Base-by-base conservation (phyloP, 148 eudicot genomes). In the Silene conica region DNA sequence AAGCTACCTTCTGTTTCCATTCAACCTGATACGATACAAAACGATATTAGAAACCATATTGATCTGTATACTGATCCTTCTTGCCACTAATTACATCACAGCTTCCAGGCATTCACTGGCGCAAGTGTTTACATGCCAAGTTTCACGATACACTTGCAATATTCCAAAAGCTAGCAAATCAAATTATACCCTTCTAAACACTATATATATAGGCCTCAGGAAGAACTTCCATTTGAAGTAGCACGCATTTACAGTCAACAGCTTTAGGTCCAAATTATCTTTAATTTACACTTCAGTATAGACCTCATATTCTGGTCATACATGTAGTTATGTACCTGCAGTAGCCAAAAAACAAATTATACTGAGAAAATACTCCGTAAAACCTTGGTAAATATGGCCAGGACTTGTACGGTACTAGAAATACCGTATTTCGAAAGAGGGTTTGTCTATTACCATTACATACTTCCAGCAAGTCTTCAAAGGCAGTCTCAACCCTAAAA, bases 301-400 rank as follows among this genome's bases (percentile, higher is more conserved):
- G 63, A 45, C 62, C 75, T 65, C 21, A 54, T 67, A 50, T 64
- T 56, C 57, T 50, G 14, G 67, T 25, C 66, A 38, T 38, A 38
- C 9, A 38, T 6, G 43, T 38, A 38, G 43, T 18, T 74, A 70
- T 74, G 56, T 80, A 80, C 82, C 82, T 80, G 76, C 76, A 59
- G 7, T 14, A 46, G 41, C 25, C 71, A 64, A 61, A 50, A n/a
- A 46, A 56, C 0, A 13, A 16, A 6, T 25, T 8, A 41, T 23
- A 52, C 28, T 3, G 25, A 69, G 52, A 34, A 15, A 16, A 38
- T n/a, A 50, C 16, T 50, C 14, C 55, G 8, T 0, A 38, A 50
- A 11, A 15, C 15, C 48, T 23, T 1, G 9, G 50, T 50, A 69
- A 26, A 45, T 58, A 21, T 6, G 72, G 55, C 58, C 16, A 28